Conservation (phyloP, 106 monocot species). For the Apostasia ramifera region DNA sequence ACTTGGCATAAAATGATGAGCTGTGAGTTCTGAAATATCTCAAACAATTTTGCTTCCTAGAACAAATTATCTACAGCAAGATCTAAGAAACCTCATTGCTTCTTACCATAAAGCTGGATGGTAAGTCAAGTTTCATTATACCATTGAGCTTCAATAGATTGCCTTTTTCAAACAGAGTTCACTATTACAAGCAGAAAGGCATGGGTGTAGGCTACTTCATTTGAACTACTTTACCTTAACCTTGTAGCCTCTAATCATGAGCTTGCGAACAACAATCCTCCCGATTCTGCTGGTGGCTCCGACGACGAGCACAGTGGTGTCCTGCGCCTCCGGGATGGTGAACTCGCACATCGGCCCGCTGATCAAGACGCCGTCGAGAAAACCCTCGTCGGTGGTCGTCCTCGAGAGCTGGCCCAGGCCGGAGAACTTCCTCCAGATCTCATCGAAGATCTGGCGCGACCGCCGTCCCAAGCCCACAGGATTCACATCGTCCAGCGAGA, state of each 20-base stretch:
- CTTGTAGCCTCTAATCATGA: slow-evolving; percentile 90
- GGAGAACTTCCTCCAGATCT: slow-evolving; percentile 95
- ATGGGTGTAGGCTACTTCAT: too few relatives aligned
- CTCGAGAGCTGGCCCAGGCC: slow-evolving; percentile 89
- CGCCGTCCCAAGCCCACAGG: slow-evolving; percentile 84
- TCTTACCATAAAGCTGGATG: too few relatives aligned
- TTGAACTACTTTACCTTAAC: slow-evolving; percentile 57
- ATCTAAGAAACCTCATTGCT: too few relatives aligned
- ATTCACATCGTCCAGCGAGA: slow-evolving; percentile 75
- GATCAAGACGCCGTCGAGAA: slow-evolving; percentile 37
- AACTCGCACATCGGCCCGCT: slow-evolving; percentile 95
- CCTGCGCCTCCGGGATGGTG: slow-evolving; percentile 80
- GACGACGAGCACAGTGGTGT: slow-evolving; percentile 86
- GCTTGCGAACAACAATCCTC: slow-evolving; percentile 81
- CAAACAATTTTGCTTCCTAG: too few relatives aligned
- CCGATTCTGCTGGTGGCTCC: slow-evolving; percentile 95
- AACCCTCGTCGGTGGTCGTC: slow-evolving; percentile 41
- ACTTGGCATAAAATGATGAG: too few relatives aligned
- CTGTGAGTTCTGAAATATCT: too few relatives aligned
- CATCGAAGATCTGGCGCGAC: slow-evolving; percentile 93
- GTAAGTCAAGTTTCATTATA: too few relatives aligned
- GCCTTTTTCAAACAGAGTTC: too few relatives aligned
- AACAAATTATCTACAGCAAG: too few relatives aligned
- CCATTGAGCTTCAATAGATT: too few relatives aligned
- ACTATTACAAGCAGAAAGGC: too few relatives aligned